These are phyloP conservation scores for Emiliania huxleyi DNA, from an alignment of 78 protist genomes.

Conservation along the genomic window DNA sequence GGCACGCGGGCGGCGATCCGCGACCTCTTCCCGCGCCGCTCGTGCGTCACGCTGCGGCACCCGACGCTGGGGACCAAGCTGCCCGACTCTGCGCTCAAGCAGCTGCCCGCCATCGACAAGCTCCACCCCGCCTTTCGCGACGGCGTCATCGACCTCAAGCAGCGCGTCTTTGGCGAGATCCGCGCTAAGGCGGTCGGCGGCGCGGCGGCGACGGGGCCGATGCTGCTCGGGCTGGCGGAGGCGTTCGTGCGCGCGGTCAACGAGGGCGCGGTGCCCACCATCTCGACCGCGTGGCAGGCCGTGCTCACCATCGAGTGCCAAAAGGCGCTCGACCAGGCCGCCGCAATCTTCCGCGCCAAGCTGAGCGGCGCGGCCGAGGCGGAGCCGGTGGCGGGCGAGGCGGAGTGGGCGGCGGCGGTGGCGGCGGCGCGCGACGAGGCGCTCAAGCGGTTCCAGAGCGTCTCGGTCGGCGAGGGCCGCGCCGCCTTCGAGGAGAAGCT, in stretches of 20 bases:
- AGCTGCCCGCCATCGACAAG: background rate
- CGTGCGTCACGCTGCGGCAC: background rate
- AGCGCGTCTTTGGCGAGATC: background rate
- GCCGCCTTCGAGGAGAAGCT: background rate
- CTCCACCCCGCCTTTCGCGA: background rate
- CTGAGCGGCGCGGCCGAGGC: background rate
- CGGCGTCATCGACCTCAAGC: background rate
- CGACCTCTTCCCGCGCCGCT: background rate
- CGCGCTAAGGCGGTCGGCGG: background rate
- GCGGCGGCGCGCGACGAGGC: background rate
- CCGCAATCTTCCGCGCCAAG: background rate
- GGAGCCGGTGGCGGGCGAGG: background rate
- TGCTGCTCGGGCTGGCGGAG: background rate
- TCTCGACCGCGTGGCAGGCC: constrained; percentile 37
- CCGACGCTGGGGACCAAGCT: background rate
- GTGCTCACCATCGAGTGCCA: constrained; percentile 10
- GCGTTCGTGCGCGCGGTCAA: constrained; percentile 40
- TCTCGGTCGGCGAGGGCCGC: background rate
- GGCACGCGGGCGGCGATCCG: background rate
- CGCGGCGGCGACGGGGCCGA: background rate
- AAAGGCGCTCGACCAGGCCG: background rate
- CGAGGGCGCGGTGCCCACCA: constrained; percentile 36
- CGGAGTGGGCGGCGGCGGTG: background rate
- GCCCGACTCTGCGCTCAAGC: background rate
- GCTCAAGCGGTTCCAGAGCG: background rate